Conservation (phyloP, 2,329 filamentous ascomycete genomes). For the Penicillium oxalicum region DNA sequence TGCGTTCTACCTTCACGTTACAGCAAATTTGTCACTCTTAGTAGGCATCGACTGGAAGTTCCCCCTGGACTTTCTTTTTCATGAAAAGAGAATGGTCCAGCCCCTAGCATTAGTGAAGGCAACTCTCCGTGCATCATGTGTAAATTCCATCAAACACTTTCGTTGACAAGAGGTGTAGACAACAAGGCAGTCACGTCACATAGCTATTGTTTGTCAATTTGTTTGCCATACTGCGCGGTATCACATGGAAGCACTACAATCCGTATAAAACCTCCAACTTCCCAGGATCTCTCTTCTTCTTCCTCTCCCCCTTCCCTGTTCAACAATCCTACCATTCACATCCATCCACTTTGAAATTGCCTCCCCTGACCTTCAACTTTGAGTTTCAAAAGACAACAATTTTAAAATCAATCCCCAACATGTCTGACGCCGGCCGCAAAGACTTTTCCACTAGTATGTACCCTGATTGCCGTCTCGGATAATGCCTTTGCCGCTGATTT, state of each 20-base stretch:
- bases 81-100: too few relatives aligned
- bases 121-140: too few relatives aligned
- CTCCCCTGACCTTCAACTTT: too few relatives aligned
- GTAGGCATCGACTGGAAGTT: too few relatives aligned
- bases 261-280: conserved; percentile 20
- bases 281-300: not conserved
- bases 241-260: conserved; percentile 10
- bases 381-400: too few relatives aligned
- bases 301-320: not conserved
- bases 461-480: not conserved
- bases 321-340: conserved; percentile 7
- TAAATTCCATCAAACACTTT: not conserved
- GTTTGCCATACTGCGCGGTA: conserved; percentile 16
- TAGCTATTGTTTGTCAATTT: not conserved
- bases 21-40: too few relatives aligned
- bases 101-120: too few relatives aligned
- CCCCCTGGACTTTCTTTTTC: too few relatives aligned
- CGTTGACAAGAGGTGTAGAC: not conserved
- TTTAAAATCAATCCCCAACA: conserved; percentile 35
- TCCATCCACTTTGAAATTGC: conserved; percentile 1
- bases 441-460: conserved; percentile 49
- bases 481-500: conserved; percentile 19
- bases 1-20: too few relatives aligned
- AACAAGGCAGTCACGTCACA: conserved; percentile 1
- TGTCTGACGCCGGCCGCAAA: conserved; percentile 60